Evolutionary conservation across 2,329 filamentous ascomycete species (phyloP).

Genomic region (Pseudopithomyces maydicus): DNA sequence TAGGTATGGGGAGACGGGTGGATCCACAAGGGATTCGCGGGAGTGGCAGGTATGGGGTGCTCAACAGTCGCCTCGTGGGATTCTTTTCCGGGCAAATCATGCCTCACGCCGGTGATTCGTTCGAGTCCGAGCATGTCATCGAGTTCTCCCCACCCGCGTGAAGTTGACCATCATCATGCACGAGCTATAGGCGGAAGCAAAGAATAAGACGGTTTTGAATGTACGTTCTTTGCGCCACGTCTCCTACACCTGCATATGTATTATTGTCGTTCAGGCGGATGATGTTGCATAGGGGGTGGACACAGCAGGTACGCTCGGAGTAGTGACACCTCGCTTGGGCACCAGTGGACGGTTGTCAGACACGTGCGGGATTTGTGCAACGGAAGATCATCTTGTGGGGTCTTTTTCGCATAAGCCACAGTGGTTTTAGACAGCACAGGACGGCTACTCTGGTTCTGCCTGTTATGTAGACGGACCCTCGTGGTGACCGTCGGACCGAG

Average conservation of each 20-base stretch:
- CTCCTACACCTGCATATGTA: not conserved
- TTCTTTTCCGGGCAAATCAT: not conserved
- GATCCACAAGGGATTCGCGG: not conserved
- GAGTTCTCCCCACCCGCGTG: not conserved
- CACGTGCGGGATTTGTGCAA: not conserved
- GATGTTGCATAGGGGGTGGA: not conserved
- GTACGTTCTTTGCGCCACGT: not conserved
- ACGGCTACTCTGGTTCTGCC: not conserved
- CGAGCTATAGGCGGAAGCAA: not conserved
- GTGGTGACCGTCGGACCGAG: not conserved
- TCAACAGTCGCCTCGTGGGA: not conserved
- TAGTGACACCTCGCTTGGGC: not conserved
- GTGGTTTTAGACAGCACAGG: not conserved
- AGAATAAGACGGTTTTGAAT: not conserved
- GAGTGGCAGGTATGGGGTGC: not conserved
- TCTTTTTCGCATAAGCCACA: not conserved
- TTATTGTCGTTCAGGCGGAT: no score
- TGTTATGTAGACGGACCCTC: not conserved
- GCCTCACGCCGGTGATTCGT: not conserved
- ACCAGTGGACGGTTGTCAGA: not conserved
- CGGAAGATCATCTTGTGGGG: not conserved
- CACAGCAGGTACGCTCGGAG: conserved; percentile 4
- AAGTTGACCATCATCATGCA: not conserved
- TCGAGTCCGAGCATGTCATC: not conserved
- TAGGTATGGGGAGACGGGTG: not conserved